Base-by-base conservation (phyloP, 1,284 basidiomycete genomes). In the Boletus smithii region DNA sequence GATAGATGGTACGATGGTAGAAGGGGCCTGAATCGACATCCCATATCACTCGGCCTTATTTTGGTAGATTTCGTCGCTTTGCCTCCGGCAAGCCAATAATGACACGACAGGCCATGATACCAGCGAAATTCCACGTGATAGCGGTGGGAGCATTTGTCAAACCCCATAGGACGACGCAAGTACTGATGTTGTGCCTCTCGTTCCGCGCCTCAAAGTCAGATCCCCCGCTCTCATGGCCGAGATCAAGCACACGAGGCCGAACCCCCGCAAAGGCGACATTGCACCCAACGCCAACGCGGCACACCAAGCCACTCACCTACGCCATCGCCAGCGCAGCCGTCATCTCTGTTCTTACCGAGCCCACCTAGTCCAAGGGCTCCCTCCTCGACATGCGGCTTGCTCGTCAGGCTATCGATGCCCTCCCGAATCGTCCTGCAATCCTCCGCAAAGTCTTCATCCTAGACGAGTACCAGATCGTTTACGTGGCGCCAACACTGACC, bases 361-460 rank as follows among this genome's bases (percentile, higher is more conserved):
- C 95, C 3, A 91, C 85, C 41, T 98, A 94, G 94, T 99, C 99
- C 80, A 92, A 95, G 62, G 97, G 97, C 27, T 84, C 87, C 7
- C 76, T 99, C 8, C 80, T 88, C 49, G 95, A 99, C 68, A 91
- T 98, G 84, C 79, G 88, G 8, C 81, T 91, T 46, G 94, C 89
- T 3, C 83, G 95, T 14, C 77, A 83, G 57, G 91, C 88, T 6
- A 77, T 99, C 38, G 89, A 91, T 53, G 70, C 81, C 42, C 74
- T 98, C 18, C 85, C 91, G 1, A 86, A 95, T 64, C 86, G 95
- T 7, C 95, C 95, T 0, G 95, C 95, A 1, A 83, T 99, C 56
- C 81, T 99, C n/a, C 83, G 95, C 53, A 99, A 98, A 71, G 95
- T 98, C 69, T 99, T 99, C 65, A 90, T 98, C 61, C 79, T 98